These are phyloP conservation scores for Colletotrichum karsti DNA, from an alignment of 2,329 filamentous ascomycete genomes.

Conservation along the genomic window DNA sequence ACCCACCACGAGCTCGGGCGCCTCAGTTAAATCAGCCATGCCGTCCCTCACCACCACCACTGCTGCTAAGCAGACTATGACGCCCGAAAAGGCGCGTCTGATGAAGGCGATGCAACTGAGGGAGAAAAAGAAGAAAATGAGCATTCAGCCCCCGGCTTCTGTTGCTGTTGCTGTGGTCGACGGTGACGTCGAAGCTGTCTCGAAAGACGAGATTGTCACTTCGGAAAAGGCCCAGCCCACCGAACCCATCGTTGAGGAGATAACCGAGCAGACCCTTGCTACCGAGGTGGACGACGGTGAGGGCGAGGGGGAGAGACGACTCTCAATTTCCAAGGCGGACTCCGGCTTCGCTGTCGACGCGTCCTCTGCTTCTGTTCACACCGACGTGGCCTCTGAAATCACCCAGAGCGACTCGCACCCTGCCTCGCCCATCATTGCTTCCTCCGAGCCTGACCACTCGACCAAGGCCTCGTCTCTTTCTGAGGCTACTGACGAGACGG, in stretches of 20 bases:
- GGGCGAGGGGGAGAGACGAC: conserved; percentile 40
- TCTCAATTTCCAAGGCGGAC: conserved; percentile 57
- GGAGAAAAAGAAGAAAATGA: conserved; percentile 75
- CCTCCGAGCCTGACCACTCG: conserved; percentile 65
- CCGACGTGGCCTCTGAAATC: conserved; percentile 57
- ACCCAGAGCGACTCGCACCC: conserved; percentile 66
- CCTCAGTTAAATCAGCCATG: conserved; percentile 49
- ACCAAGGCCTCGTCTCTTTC: conserved; percentile 72
- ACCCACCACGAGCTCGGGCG: conserved; percentile 55
- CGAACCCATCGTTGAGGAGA: conserved; percentile 33
- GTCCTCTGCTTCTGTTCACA: conserved; percentile 47
- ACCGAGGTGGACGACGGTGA: conserved; percentile 33
- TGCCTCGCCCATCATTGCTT: conserved; percentile 60
- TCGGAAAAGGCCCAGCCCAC: conserved; percentile 27
- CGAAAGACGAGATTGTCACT: conserved; percentile 29
- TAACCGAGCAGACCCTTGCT: conserved; percentile 31
- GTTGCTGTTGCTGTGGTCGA: conserved; percentile 38
- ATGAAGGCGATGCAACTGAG: conserved; percentile 94
- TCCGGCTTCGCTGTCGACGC: conserved; percentile 63
- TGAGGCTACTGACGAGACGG: conserved; percentile 69
- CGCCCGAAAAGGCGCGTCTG: conserved; percentile 88
- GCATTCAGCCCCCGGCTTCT: conserved; percentile 35
- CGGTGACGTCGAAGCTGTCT: conserved; percentile 4
- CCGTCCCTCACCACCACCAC: conserved; percentile 42
- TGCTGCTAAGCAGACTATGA: conserved; percentile 64